Base-by-base conservation (phyloP, 352 stramenopile species). In the Pythium guiyangense region DNA sequence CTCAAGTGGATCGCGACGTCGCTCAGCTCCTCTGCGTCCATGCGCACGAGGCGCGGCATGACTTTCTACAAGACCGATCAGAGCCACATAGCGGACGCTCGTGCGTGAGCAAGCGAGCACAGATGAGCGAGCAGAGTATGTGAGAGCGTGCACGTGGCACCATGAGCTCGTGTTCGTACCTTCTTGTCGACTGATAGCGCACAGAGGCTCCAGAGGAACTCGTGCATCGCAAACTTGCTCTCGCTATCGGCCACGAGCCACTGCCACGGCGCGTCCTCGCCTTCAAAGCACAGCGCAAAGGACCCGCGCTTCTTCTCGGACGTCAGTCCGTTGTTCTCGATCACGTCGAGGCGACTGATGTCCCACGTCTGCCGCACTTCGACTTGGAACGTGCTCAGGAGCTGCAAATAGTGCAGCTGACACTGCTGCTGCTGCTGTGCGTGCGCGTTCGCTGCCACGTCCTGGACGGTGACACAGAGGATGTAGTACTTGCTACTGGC, bases 141-240 rank as follows among this genome's bases (percentile, higher is more conserved):
- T n/a, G n/a, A n/a, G n/a, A n/a, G n/a, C n/a, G n/a, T n/a, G n/a
- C n/a, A n/a, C n/a, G n/a, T n/a, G n/a, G n/a, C n/a, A n/a, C n/a
- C n/a, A n/a, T n/a, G n/a, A n/a, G n/a, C n/a, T n/a, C n/a, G n/a
- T n/a, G n/a, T n/a, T n/a, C 56, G 22, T 50, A 81, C 76, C 63
- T 77, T 73, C 54, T 86, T 77, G 50, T 87, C 73, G 18, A 84
- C 57, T 11, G 57, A 57, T 8, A 88, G 61, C 22, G 78, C 78
- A 29, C 74, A 84, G n/a, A 91, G 26, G 25, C 66, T 84, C 81
- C 81, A 91, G 0, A 89, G 64, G 50, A 91, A 91, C 59, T 91
- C 81, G 31, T 83, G 68, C 78, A 91, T 86, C 34, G 78, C 76
- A 18, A 60, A 73, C 25, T 64, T 58, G 40, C 54, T 66, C 52